phyloP scores from a whole-genome alignment of 192 early-diverging fungal genomes.

The Backusella mclennaniae region DNA sequence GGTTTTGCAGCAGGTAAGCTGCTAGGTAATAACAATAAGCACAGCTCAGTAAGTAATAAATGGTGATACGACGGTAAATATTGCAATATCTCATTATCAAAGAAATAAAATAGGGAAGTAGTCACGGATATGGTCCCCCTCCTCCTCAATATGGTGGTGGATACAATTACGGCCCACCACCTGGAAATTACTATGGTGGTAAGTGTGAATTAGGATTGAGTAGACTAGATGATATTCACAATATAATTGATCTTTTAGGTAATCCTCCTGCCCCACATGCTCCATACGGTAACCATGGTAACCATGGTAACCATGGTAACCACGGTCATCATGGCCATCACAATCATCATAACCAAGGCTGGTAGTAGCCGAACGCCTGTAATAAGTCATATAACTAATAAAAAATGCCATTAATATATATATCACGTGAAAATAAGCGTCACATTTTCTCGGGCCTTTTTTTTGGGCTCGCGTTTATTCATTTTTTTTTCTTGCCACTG shows the following conservation, averaged over 20 bases:
- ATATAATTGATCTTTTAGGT: not conserved
- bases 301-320: not conserved
- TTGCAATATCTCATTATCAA: not conserved
- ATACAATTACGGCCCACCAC: not conserved
- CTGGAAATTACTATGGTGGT: not conserved
- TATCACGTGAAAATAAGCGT: not conserved
- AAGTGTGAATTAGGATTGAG: not conserved
- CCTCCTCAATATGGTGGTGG: not conserved
- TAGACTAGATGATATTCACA: not conserved
- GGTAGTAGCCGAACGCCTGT: not conserved
- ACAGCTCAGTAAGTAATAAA: not conserved
- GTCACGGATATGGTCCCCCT: not conserved
- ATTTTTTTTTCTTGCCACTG: not conserved
- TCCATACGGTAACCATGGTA: not conserved
- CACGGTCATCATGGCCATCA: not conserved
- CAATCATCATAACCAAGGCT: not conserved
- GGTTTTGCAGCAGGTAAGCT: constrained; percentile 12
- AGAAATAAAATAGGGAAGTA: not conserved
- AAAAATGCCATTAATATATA: not conserved
- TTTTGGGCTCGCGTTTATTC: not conserved
- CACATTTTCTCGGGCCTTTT: not conserved
- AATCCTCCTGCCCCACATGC: not conserved
- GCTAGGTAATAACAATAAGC: not conserved
- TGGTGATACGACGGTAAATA: not conserved
- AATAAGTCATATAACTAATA: not conserved